Conservation (phyloP, 2,329 filamentous ascomycete genomes). For the Spiromastix sp. region DNA sequence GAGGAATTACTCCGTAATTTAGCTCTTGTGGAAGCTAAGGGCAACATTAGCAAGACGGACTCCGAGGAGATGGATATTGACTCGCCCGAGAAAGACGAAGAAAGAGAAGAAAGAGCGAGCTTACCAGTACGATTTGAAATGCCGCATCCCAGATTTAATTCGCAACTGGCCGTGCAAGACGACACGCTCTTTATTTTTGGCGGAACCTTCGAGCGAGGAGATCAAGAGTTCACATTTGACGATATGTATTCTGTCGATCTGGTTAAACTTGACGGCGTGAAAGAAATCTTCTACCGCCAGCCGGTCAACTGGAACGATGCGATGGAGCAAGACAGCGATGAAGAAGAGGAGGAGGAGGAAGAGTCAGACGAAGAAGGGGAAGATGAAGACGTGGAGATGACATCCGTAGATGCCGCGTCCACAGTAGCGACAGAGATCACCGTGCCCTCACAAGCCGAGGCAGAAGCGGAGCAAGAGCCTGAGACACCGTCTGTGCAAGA, state of each 20-base stretch:
- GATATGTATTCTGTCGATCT: conserved; percentile 89
- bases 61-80: conserved; percentile 28
- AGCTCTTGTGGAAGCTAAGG: conserved; percentile 70
- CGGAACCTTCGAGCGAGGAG: conserved; percentile 89
- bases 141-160: conserved; percentile 84
- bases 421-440: conserved; percentile 27
- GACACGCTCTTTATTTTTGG: conserved; percentile 91
- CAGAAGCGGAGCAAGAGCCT: conserved; percentile 28
- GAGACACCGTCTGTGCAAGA: conserved; percentile 51
- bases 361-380: conserved; percentile 32
- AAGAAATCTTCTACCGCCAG: conserved; percentile 77
- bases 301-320: conserved; percentile 72
- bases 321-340: conserved; percentile 50
- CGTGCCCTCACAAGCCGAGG: conserved; percentile 19
- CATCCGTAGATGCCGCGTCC: conserved; percentile 27
- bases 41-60: conserved; percentile 42
- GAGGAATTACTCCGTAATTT: conserved; percentile 82
- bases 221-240: conserved; percentile 90
- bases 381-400: conserved; percentile 31
- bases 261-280: conserved; percentile 89
- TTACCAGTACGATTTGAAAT: conserved; percentile 66
- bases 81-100: conserved; percentile 42
- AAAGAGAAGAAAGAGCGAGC: conserved; percentile 41
- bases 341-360: conserved; percentile 38
- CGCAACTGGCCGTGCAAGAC: conserved; percentile 79